Base-by-base conservation (phyloP, 805 yeast genomes). In the Saccharomyces kudriavzevii region DNA sequence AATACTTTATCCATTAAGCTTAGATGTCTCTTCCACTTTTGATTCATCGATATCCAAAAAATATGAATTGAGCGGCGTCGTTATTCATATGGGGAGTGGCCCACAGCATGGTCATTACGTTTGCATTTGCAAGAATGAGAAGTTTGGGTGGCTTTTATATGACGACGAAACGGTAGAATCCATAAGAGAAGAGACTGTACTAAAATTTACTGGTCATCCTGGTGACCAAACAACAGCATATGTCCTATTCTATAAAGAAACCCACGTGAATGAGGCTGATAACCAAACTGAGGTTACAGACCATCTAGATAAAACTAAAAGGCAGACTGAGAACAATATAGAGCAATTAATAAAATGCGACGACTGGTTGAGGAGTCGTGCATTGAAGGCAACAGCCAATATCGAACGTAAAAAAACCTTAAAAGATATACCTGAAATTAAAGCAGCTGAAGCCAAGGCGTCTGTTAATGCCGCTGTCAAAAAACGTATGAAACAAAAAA, bases 91-190 rank as follows among this genome's bases (percentile, higher is more conserved):
- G 60, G 99, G 99, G 5, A 96, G 97, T 3, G 97, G 98, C 0
- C 97, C 98, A 1, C 90, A 89, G 73, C 97, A 91, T 70, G 99
- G 99, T 0, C 99, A 94, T 67, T 94, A 94, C 68, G 92, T 94
- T 9, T 79, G 96, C 0, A 73, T 94, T 4, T 85, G 94, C 55
- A 89, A 89, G 65, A 85, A 90, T 4, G 83, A 80, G 52, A 76
- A 79, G 24, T 80, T 81, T 45, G 91, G 96, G 0, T 94, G 99
- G 99, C 72, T 94, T 29, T 71, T 94, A 54, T 94, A 88, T 71
- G 99, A 94, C 67, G 99, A 94, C 68, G 98, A 94, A 68, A 84
- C 94, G 4, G 97, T 92, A 1, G 97, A 92, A 66, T 73, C 85
- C 14, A 90, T 94, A 9, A 89, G 85, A 59, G 96, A 89, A 57